Conservation (phyloP, 306 rosid genomes). For the barrel medic (Medicago truncatula) region MtrunA17r5.0-ANR NC_053049.1:44890001-44890500, state of each 20-base stretch:
- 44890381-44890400: slow-evolving; percentile 31
- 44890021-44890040: slow-evolving; percentile 50
- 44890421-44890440: slow-evolving; percentile 60
- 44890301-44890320: slow-evolving; percentile 14
- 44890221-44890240: slow-evolving; percentile 47
- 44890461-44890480: slow-evolving; percentile 40
- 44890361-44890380: slow-evolving; percentile 40
- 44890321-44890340: slow-evolving; percentile 38
- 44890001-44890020: slow-evolving; percentile 42
- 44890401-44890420: slow-evolving; percentile 38
- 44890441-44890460: slow-evolving; percentile 36
- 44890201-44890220: slow-evolving; percentile 48
- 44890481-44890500: slow-evolving; percentile 9
- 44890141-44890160: slow-evolving; percentile 71
- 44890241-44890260: slow-evolving; percentile 47
- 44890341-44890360: slow-evolving; percentile 54
- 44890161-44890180: slow-evolving; percentile 46
- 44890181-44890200: slow-evolving; percentile 52
- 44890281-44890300: slow-evolving; percentile 47
- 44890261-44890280: slow-evolving; percentile 64
- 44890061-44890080: slow-evolving; percentile 42
- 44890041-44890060: slow-evolving; percentile 67
- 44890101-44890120: slow-evolving; percentile 32
- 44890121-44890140: slow-evolving; percentile 60
- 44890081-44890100: slow-evolving; percentile 40